Conservation (phyloP, 1,139 yeast species). For the Hyphopichia fennica region DNA sequence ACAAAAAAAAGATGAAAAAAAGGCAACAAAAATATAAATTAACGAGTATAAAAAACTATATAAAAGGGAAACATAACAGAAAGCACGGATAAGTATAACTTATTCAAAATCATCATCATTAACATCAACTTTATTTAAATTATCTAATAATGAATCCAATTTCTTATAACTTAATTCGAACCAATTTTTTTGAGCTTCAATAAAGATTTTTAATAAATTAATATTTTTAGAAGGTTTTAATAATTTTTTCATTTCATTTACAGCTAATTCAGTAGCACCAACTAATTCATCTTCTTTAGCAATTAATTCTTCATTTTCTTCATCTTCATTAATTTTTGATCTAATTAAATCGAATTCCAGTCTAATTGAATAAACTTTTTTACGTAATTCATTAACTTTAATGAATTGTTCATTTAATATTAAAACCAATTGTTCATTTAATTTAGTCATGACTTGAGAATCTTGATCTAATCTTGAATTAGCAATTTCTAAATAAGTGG, state of each 20-base stretch:
- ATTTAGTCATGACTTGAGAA: slow-evolving; percentile 52
- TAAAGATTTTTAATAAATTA: slow-evolving; percentile 60
- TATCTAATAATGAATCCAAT: slow-evolving; percentile 29
- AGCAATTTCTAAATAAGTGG: slow-evolving; percentile 61
- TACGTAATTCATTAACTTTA: slow-evolving; percentile 60
- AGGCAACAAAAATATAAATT: no score
- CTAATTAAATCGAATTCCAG: slow-evolving; percentile 69
- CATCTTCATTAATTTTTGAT: slow-evolving; percentile 38
- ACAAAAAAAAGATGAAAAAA: no score
- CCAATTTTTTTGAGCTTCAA: slow-evolving; percentile 66
- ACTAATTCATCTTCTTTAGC: slow-evolving; percentile 75
- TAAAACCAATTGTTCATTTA: slow-evolving; percentile 54
- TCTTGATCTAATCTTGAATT: slow-evolving; percentile 67
- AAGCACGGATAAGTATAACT: background rate
- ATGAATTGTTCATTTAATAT: slow-evolving; percentile 58
- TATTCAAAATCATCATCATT: slow-evolving; percentile 27
- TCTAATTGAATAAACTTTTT: slow-evolving; percentile 67
- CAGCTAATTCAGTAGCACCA: slow-evolving; percentile 72
- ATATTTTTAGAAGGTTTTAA: slow-evolving; percentile 67
- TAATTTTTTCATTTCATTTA: slow-evolving; percentile 70
- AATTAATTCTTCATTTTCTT: slow-evolving; percentile 56
- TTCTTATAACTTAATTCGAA: slow-evolving; percentile 49
- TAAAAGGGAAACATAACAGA: no score
- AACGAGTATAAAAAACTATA: no score
- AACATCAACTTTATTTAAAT: slow-evolving; percentile 35